Evolutionary conservation across 305 asterid species (phyloP).

Genomic region (Fraxinus floribunda): DNA sequence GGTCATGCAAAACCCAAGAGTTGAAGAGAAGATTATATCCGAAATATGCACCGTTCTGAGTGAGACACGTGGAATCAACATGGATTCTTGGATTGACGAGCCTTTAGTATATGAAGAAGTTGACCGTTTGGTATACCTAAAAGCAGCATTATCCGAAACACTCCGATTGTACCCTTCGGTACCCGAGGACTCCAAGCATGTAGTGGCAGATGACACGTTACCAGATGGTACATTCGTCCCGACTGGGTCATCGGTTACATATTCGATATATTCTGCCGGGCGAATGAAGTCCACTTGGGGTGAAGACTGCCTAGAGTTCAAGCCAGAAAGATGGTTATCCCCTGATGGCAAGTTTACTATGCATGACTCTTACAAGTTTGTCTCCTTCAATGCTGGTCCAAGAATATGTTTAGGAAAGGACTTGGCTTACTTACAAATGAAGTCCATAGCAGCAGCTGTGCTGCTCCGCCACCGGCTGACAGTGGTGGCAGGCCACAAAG

Average conservation of each 20-base stretch:
- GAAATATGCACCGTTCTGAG: conserved; percentile 66
- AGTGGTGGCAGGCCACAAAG: conserved; percentile 55
- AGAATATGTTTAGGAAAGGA: conserved; percentile 81
- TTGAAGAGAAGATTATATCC: conserved; percentile 49
- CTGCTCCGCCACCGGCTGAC: conserved; percentile 72
- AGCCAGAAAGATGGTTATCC: conserved; percentile 80
- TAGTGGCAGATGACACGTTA: conserved; percentile 60
- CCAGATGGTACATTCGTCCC: conserved; percentile 91
- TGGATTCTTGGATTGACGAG: conserved; percentile 52
- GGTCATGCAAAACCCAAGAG: conserved; percentile 58
- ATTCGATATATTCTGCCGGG: conserved; percentile 86
- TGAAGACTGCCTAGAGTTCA: conserved; percentile 70
- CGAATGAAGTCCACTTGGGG: conserved; percentile 87
- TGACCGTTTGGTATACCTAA: conserved; percentile 63
- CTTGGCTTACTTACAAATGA: conserved; percentile 84
- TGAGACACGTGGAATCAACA: conserved; percentile 62
- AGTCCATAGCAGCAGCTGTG: conserved; percentile 81
- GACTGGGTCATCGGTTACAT: conserved; percentile 80
- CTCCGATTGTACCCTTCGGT: conserved; percentile 85
- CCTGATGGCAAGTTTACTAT: conserved; percentile 39
- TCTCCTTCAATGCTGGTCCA: conserved; percentile 92
- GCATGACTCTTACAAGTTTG: conserved; percentile 72
- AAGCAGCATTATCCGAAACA: conserved; percentile 80
- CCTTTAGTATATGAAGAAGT: conserved; percentile 69
- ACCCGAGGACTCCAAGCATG: conserved; percentile 89